Evolutionary conservation across 805 yeast species (phyloP), one percentile per base, ranked within the genome.

Genomic region (Trichomonascus vanleenenianus): DNA sequence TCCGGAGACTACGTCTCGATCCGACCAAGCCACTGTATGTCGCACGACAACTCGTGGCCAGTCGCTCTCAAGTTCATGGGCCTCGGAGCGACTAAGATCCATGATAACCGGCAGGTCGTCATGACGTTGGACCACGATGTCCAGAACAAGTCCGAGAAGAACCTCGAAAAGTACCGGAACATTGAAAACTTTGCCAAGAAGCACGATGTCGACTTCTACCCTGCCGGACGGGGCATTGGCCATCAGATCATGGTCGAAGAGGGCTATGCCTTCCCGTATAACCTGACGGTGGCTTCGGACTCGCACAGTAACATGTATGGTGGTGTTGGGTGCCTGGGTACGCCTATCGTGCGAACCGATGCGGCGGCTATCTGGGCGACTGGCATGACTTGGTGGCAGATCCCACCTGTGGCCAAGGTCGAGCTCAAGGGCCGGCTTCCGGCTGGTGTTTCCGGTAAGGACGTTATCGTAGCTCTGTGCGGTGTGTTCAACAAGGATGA

Each of bases 301-400:
- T 89, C 97, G 3, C 99, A 93, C 65, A 88, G 97, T 9, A 93
- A 93, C 64, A 93, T 96, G 32, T 93, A 93, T 61, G 98, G 99
- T 55, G 99, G 99, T 60, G 73, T 93, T 40, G 97, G 97, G 15
- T 73, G 95, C 18, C 70, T 93, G 47, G 99, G 99, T 43, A 94
- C 98, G 2, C 97, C 99, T 8, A 84, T 93, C 45, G 99, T 93
- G 46, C 78, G 99, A 66, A 93, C 99, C 0, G 99, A 93, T 66
- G 98, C 97, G 18, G 99, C 99, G 3, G 79, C 97, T 8, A 91
- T 93, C 54, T 93, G 99, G 99, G 97, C 99, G 10, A 93, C 99
- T 0, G 97, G 97, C 35, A 95, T 88, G 68, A 93, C 98, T 2
- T 93, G 99, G 99, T 93, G 98, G 98, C 98, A 94, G 76, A 86